Evolutionary conservation across 495 filamentous ascomycete species (phyloP).

Genomic region (Daldinia grandis): DNA sequence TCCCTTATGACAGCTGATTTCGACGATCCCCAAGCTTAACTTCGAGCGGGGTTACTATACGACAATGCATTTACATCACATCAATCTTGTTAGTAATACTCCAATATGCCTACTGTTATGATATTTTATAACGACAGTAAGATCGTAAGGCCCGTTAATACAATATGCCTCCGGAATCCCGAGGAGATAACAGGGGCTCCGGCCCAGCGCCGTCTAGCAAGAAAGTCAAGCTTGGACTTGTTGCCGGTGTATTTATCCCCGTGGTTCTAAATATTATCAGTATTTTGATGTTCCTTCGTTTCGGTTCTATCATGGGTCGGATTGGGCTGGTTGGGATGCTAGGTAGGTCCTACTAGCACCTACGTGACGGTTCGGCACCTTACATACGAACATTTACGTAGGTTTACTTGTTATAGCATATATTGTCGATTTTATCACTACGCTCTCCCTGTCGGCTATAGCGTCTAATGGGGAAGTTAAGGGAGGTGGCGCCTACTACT

Average conservation of each 20-base stretch:
- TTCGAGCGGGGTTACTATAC: constrained; percentile 27
- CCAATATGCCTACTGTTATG: not conserved
- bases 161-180: constrained; percentile 39
- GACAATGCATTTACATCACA: constrained; percentile 2
- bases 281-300: constrained; percentile 91
- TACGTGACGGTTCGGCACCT: constrained; percentile 5
- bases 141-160: not conserved
- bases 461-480: constrained; percentile 90
- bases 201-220: constrained; percentile 36
- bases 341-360: constrained; percentile 58
- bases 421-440: constrained; percentile 81
- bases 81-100: not conserved
- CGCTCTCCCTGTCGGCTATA: constrained; percentile 86
- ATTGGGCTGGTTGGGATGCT: constrained; percentile 81
- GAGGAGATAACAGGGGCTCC: constrained; percentile 26
- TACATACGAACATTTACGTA: constrained; percentile 44
- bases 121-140: not conserved
- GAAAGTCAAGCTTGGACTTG: constrained; percentile 71
- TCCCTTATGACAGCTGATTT: constrained; percentile 10
- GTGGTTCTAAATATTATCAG: constrained; percentile 89
- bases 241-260: constrained; percentile 85
- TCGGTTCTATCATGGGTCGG: constrained; percentile 82
- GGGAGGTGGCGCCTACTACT: constrained; percentile 87
- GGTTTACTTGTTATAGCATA: constrained; percentile 77
- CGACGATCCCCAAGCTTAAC: constrained; percentile 12